Evolutionary conservation across 768 basidiomycete genomes (phyloP).

Genomic region (Leccinum pellstonianum): DNA sequence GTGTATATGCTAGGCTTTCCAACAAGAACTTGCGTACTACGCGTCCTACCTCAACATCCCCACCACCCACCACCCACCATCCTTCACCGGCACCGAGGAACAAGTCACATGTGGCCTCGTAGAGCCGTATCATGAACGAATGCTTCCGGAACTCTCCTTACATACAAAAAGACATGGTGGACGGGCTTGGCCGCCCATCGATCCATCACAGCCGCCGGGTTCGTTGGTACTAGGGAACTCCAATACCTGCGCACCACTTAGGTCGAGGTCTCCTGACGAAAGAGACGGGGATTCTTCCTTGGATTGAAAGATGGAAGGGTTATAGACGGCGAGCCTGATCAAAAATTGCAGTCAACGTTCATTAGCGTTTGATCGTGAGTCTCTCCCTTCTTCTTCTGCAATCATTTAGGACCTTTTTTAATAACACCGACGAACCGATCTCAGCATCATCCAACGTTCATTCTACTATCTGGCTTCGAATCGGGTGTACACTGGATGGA

Average conservation of each 20-base stretch:
- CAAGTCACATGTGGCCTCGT: slow-evolving; percentile 83
- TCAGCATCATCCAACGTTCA: slow-evolving; percentile 83
- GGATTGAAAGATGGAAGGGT: slow-evolving; percentile 58
- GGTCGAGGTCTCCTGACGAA: slow-evolving; percentile 25
- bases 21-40: slow-evolving; percentile 82
- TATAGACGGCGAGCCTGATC: slow-evolving; percentile 79
- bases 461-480: slow-evolving; percentile 65
- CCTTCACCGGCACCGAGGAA: slow-evolving; percentile 71
- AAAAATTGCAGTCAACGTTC: slow-evolving; percentile 79
- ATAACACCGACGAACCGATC: slow-evolving; percentile 11
- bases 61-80: slow-evolving; percentile 60
- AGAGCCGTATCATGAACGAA: slow-evolving; percentile 87
- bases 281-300: slow-evolving; percentile 37
- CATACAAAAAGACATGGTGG: slow-evolving; percentile 74
- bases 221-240: slow-evolving; percentile 65
- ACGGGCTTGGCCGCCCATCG: slow-evolving; percentile 95
- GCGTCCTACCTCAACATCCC: slow-evolving; percentile 89
- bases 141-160: slow-evolving; percentile 69
- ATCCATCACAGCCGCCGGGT: slow-evolving; percentile 66
- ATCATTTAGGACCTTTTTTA: slow-evolving; percentile 12
- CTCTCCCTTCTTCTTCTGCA: not conserved
- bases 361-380: slow-evolving; percentile 83
- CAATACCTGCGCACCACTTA: slow-evolving; percentile 19
- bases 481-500: slow-evolving; percentile 55
- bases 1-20: slow-evolving; percentile 62